Conservation (phyloP, 768 basidiomycete genomes). For the Exidia glandulosa region DNA sequence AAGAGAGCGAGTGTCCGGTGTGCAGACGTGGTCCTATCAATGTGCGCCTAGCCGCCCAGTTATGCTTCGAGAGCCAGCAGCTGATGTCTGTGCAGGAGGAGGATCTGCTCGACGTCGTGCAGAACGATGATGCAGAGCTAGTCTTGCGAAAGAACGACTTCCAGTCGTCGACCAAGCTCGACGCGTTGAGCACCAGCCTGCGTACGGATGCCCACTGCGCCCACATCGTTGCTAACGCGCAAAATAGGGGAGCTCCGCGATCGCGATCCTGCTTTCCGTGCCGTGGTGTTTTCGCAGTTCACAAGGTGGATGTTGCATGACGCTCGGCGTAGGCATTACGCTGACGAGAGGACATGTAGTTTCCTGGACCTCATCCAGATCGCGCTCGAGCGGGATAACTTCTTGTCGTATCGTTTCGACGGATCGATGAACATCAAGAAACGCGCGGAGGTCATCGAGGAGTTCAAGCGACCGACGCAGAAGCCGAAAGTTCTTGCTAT, state of each 20-base stretch:
- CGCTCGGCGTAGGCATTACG: too few species aligned
- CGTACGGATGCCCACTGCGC: slow-evolving; percentile 27
- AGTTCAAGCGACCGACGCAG: slow-evolving; percentile 59
- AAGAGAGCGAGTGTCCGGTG: slow-evolving; percentile 67
- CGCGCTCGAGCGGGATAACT: slow-evolving; percentile 54
- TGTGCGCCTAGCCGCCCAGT: slow-evolving; percentile 20
- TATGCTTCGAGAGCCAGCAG: background rate
- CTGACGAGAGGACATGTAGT: slow-evolving; percentile 9
- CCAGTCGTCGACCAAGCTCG: slow-evolving; percentile 81
- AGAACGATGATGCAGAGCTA: slow-evolving; percentile 25
- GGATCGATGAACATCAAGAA: slow-evolving; percentile 86
- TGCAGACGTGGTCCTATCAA: slow-evolving; percentile 61
- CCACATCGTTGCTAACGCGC: background rate
- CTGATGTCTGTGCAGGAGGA: slow-evolving; percentile 17
- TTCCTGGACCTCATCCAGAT: slow-evolving; percentile 76
- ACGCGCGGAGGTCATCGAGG: slow-evolving; percentile 59
- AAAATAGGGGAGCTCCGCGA: slow-evolving; percentile 45
- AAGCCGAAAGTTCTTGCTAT: slow-evolving; percentile 69
- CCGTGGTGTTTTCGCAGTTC: slow-evolving; percentile 85
- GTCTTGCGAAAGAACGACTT: slow-evolving; percentile 72
- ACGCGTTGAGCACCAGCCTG: slow-evolving; percentile 67
- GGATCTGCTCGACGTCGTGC: slow-evolving; percentile 13
- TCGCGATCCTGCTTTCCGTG: slow-evolving; percentile 68
- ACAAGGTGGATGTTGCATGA: slow-evolving; percentile 38
- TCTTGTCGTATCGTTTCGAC: slow-evolving; percentile 74